phyloP scores from a whole-genome alignment of 2,329 filamentous ascomycete species.

The Byssothecium circinans region DNA sequence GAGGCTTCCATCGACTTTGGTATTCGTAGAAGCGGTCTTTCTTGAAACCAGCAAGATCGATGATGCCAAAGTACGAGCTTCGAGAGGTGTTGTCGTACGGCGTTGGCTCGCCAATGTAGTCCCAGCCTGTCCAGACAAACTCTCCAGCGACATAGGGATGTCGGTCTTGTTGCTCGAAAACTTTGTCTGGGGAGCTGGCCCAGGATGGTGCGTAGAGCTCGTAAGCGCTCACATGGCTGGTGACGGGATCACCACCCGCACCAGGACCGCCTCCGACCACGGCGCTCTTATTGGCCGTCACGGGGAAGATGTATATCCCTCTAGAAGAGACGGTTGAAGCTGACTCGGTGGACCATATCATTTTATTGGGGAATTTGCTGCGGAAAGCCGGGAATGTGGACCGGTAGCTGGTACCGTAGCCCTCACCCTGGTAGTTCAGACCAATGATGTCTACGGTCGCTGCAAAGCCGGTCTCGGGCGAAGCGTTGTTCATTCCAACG shows the following conservation, averaged over 20 bases:
- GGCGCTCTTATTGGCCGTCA: conserved; percentile 41
- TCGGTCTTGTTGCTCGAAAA: conserved; percentile 54
- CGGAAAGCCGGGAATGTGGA: conserved; percentile 40
- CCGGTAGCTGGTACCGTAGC: conserved; percentile 29
- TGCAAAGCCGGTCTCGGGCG: conserved; percentile 45
- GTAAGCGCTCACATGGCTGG: conserved; percentile 52
- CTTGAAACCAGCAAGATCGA: conserved; percentile 60
- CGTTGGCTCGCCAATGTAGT: conserved; percentile 56
- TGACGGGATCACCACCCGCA: conserved; percentile 38
- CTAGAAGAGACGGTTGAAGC: conserved; percentile 52
- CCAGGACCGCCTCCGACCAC: conserved; percentile 43
- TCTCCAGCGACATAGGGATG: conserved; percentile 57
- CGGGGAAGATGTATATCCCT: conserved; percentile 58
- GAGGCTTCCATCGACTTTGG: conserved; percentile 56
- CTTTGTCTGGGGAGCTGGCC: conserved; percentile 57
- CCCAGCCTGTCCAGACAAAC: conserved; percentile 57
- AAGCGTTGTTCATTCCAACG: conserved; percentile 52
- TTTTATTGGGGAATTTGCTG: conserved; percentile 48
- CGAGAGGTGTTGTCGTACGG: conserved; percentile 51
- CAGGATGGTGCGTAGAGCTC: conserved; percentile 54
- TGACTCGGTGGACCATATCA: conserved; percentile 40
- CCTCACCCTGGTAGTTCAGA: conserved; percentile 61
- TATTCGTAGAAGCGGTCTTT: conserved; percentile 61
- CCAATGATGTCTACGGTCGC: conserved; percentile 52
- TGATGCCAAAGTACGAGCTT: conserved; percentile 59